Conservation (phyloP, 805 yeast genomes). For the Kluyveromyces siamensis region DNA sequence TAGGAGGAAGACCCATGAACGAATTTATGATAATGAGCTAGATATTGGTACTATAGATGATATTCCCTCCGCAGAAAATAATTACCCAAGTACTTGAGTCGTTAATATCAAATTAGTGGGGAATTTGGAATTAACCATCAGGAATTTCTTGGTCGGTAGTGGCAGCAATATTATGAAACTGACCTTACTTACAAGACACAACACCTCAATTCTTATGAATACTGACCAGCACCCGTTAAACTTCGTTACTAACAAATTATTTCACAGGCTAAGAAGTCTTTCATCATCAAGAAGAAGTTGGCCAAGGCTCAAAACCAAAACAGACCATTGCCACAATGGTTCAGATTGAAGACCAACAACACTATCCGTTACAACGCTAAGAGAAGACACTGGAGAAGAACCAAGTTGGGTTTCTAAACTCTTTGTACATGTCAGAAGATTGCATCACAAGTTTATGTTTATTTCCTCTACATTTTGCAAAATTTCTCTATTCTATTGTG, state of each 20-base stretch:
- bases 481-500: background rate
- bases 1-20: no score
- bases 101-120: no score
- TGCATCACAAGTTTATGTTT: background rate
- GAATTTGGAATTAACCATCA: background rate
- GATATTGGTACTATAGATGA: no score
- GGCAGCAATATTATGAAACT: background rate
- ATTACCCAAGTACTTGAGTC: no score
- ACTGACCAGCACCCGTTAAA: background rate
- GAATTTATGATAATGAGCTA: no score
- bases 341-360: conserved; percentile 97
- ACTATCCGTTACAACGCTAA: conserved; percentile 97
- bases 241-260: background rate
- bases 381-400: conserved; percentile 99
- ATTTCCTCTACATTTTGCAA: conserved; percentile 2
- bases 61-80: no score
- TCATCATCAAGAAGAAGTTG: conserved; percentile 95
- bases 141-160: background rate
- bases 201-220: background rate
- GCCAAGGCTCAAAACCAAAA: conserved; percentile 98
- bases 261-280: conserved; percentile 79
- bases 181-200: background rate
- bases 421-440: conserved; percentile 1
- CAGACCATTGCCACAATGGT: conserved; percentile 99
- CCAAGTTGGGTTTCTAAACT: conserved; percentile 90